phyloP scores from a whole-genome alignment of 1,139 yeast genomes.

The Candida sanyaensis region DNA sequence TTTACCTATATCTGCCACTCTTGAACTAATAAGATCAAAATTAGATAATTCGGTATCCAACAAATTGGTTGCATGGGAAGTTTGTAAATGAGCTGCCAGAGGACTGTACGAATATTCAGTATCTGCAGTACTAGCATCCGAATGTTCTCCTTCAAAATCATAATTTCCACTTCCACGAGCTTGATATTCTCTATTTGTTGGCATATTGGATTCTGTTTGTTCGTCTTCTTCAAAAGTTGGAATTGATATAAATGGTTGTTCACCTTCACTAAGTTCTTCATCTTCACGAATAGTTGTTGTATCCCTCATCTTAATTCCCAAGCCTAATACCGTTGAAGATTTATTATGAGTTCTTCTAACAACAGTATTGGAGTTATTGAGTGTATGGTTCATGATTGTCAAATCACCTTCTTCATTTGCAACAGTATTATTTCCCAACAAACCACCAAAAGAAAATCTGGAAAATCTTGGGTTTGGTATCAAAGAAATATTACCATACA shows the following conservation, averaged over 20 bases:
- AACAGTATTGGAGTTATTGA: slow-evolving; percentile 31
- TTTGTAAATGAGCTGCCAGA: slow-evolving; percentile 4
- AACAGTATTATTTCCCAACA: slow-evolving; percentile 23
- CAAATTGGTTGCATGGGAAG: slow-evolving; percentile 1
- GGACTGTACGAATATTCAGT: slow-evolving; percentile 16
- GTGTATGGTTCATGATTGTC: slow-evolving; percentile 28
- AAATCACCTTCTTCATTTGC: slow-evolving; percentile 31
- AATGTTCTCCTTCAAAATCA: slow-evolving; percentile 22
- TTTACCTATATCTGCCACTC: slow-evolving; percentile 34
- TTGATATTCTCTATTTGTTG: slow-evolving; percentile 16
- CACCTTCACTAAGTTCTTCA: slow-evolving; percentile 11
- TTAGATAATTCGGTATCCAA: slow-evolving; percentile 29
- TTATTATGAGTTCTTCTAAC: slow-evolving; percentile 20
- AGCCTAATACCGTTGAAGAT: slow-evolving; percentile 25
- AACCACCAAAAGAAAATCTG: slow-evolving; percentile 44
- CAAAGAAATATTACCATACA: slow-evolving; percentile 15
- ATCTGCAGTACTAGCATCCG: slow-evolving; percentile 26
- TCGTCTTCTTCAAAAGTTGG: slow-evolving; percentile 18
- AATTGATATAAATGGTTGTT: slow-evolving; percentile 3
- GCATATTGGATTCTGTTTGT: slow-evolving; percentile 19
- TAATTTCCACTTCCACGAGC: slow-evolving; percentile 19
- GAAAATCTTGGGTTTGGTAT: slow-evolving; percentile 51
- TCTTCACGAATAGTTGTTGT: slow-evolving; percentile 11
- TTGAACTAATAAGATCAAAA: slow-evolving; percentile 32
- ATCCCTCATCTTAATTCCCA: slow-evolving; percentile 27